Conservation (phyloP, 768 basidiomycete genomes). For the Lactifluus piperatus region DNA sequence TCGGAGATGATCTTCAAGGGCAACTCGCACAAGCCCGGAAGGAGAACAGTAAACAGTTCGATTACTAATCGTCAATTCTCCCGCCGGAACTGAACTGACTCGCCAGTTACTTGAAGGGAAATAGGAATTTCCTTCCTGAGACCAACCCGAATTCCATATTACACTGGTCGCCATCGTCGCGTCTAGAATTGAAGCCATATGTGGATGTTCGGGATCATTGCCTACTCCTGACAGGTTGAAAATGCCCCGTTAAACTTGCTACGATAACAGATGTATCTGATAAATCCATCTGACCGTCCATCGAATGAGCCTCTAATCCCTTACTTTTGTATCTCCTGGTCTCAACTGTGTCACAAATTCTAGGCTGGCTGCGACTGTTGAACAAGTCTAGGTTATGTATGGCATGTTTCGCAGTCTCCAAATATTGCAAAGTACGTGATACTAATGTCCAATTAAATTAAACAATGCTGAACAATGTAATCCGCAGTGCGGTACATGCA, state of each 20-base stretch:
- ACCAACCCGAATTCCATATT: constrained; percentile 22
- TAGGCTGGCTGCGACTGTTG: constrained; percentile 33
- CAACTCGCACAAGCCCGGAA: constrained; percentile 32
- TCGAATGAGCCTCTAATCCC: not conserved
- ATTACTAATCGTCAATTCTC: not conserved
- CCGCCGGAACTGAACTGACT: not conserved
- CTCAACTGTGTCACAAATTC: not conserved
- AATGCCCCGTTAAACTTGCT: not conserved
- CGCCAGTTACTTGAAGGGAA: constrained; percentile 27
- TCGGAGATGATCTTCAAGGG: constrained; percentile 42
- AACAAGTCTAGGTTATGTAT: constrained; percentile 28
- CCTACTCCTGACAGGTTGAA: not conserved
- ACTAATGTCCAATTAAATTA: not conserved
- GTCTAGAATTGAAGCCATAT: constrained; percentile 24
- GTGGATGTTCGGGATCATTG: not conserved
- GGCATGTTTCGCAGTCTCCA: constrained; percentile 24
- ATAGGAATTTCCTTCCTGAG: no score
- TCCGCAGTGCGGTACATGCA: not conserved
- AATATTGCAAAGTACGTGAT: not conserved
- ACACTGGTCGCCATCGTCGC: constrained; percentile 39
- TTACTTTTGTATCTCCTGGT: not conserved
- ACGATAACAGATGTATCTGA: constrained; percentile 25
- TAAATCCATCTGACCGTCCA: not conserved
- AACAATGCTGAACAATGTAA: not conserved
- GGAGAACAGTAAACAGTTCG: no score